A percentile compares a stretch with the other conserved stretches of the same genome.
phyloP scores from a whole-genome alignment of 306 rosid genomes.

The Geum urbanum region DNA sequence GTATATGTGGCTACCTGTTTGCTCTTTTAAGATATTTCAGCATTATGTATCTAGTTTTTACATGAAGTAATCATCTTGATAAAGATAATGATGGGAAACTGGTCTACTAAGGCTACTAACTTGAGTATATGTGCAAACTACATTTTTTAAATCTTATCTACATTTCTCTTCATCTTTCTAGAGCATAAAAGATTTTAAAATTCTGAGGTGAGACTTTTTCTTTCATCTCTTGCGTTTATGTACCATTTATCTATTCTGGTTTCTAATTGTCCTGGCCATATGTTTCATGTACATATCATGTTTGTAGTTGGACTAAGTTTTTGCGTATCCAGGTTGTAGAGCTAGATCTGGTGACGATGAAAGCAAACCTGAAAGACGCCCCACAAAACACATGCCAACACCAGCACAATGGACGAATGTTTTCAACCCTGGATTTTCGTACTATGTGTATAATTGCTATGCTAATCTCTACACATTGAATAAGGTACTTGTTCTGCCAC shows the following conservation, averaged over 20 bases:
- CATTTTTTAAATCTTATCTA: background rate
- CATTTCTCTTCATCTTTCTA: background rate
- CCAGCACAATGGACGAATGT: constrained; percentile 96
- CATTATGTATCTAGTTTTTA: background rate
- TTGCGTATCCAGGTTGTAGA: constrained; percentile 71
- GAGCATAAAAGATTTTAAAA: background rate
- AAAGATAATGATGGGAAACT: background rate
- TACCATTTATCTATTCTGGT: background rate
- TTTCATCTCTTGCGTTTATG: background rate
- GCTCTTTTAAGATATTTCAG: background rate
- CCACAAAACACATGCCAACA: constrained; percentile 97
- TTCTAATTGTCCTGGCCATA: constrained; percentile 10
- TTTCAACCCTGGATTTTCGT: constrained; percentile 93
- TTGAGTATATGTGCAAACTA: background rate
- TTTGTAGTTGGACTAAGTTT: no score
- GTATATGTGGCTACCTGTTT: no score
- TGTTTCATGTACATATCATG: no score
- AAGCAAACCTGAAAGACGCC: constrained; percentile 96
- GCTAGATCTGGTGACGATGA: constrained; percentile 93
- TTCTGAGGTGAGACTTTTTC: background rate
- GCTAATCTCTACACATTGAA: constrained; percentile 90
- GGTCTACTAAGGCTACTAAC: background rate
- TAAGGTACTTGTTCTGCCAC: constrained; percentile 54
- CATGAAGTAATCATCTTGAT: background rate
- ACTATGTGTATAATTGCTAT: constrained; percentile 89